Evolutionary conservation across 2,329 filamentous ascomycete species (phyloP).

Genomic region (Botrytis pseudocinerea): DNA sequence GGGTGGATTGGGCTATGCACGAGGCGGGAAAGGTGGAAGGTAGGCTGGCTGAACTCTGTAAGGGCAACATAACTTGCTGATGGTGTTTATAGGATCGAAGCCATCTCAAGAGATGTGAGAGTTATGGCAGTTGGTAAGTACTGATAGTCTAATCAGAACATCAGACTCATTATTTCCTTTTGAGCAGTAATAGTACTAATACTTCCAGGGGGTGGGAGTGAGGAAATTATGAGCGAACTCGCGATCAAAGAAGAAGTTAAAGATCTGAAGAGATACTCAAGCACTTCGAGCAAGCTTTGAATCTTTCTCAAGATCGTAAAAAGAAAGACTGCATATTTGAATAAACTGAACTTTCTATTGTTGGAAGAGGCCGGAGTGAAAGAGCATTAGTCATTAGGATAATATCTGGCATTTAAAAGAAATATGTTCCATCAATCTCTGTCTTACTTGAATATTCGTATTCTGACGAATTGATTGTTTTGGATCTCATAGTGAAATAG

Average conservation of each 20-base stretch:
- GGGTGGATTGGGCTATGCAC: constrained; percentile 54
- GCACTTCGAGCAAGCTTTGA: constrained; percentile 31
- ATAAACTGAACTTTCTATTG: background rate
- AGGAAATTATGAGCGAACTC: constrained; percentile 41
- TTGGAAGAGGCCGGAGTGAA: rapidly evolving
- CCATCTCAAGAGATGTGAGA: constrained; percentile 53
- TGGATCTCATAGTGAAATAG: background rate
- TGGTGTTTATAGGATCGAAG: constrained; percentile 46
- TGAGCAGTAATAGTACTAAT: constrained; percentile 15
- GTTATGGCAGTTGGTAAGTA: constrained; percentile 46
- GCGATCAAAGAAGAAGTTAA: constrained; percentile 40
- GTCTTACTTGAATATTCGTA: background rate
- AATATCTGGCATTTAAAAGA: background rate
- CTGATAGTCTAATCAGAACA: background rate
- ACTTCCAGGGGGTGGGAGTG: constrained; percentile 38
- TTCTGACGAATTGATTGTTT: background rate
- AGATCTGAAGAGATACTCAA: constrained; percentile 35
- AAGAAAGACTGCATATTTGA: background rate
- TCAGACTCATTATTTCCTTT: background rate
- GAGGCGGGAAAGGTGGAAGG: constrained; percentile 49
- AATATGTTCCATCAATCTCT: background rate
- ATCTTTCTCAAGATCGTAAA: background rate
- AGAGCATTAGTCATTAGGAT: no score
- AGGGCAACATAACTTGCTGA: constrained; percentile 7
- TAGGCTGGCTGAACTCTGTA: constrained; percentile 18